Evolutionary conservation across 202 grass and related monocot genomes (phyloP).

Genomic region (Elaeis oleifera): DNA sequence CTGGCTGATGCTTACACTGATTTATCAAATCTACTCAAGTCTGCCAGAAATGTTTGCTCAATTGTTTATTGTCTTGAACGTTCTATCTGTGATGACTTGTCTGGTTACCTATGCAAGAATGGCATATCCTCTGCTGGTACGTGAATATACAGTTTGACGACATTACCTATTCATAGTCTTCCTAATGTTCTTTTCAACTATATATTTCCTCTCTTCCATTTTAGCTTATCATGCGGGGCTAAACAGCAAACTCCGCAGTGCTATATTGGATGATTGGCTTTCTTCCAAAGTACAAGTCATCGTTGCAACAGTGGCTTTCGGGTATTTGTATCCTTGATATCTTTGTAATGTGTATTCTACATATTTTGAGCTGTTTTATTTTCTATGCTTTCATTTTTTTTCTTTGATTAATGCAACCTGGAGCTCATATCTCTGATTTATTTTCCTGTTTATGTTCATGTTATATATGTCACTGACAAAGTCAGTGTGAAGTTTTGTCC

Average conservation of each 20-base stretch:
- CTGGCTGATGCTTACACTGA: constrained; percentile 69
- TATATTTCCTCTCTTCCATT: constrained; percentile 15
- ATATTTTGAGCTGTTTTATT: background rate
- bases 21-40: constrained; percentile 74
- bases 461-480: too few relatives aligned
- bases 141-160: constrained; percentile 20
- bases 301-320: constrained; percentile 94
- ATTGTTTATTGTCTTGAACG: constrained; percentile 96
- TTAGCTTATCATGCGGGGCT: constrained; percentile 90
- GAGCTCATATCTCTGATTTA: too few relatives aligned
- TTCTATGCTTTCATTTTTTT: background rate
- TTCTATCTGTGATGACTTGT: constrained; percentile 79
- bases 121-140: constrained; percentile 75
- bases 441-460: too few relatives aligned
- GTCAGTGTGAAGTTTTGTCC: too few relatives aligned
- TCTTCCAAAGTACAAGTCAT: constrained; percentile 85
- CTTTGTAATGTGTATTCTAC: too few relatives aligned
- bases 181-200: constrained; percentile 14
- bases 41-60: constrained; percentile 66
- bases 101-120: constrained; percentile 47
- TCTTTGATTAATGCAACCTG: too few relatives aligned
- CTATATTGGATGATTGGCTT: constrained; percentile 85
- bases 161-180: background rate
- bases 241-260: constrained; percentile 63
- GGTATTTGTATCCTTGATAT: constrained; percentile 30